Conservation (phyloP, 805 yeast genomes). For the Candida arabinofermentans region DNA sequence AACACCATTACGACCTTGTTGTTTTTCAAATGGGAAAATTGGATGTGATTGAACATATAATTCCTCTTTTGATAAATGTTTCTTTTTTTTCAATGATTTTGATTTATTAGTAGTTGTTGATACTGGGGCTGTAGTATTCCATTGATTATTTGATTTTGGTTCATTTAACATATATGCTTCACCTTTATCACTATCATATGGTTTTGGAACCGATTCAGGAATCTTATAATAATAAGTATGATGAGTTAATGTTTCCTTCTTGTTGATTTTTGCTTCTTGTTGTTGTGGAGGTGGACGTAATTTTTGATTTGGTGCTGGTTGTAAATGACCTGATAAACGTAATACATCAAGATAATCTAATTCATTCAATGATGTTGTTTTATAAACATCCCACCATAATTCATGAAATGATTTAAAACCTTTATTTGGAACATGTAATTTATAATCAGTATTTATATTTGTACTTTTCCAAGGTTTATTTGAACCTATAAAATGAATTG, state of each 20-base stretch:
- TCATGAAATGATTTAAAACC: slow-evolving; percentile 16
- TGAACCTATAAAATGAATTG: slow-evolving; percentile 67
- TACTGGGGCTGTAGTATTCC: too few species aligned
- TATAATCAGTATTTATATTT: slow-evolving; percentile 4
- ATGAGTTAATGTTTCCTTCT: slow-evolving; percentile 2
- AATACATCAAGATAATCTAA: slow-evolving; percentile 17
- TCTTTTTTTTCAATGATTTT: too few species aligned
- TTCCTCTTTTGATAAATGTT: slow-evolving; percentile 8
- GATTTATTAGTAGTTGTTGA: too few species aligned
- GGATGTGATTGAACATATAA: slow-evolving; percentile 27
- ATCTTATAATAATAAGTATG: slow-evolving; percentile 16
- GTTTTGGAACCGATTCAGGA: slow-evolving; percentile 25
- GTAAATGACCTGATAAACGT: slow-evolving; percentile 19
- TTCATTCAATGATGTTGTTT: not conserved
- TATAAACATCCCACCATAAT: slow-evolving; percentile 30
- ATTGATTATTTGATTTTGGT: slow-evolving; percentile 13
- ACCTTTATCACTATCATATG: slow-evolving; percentile 22
- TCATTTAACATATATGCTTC: slow-evolving; percentile 32
- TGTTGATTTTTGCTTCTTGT: not conserved
- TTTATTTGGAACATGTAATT: slow-evolving; percentile 10
- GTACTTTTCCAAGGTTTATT: slow-evolving; percentile 40
- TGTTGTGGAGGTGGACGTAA: not conserved
- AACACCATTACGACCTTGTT: too few species aligned
- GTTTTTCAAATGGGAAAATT: slow-evolving; percentile 35
- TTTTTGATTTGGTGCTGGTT: slow-evolving; percentile 21